Evolutionary conservation across 2,329 filamentous ascomycete genomes (phyloP), one percentile per base, ranked within the genome.

Genomic region (Xylariaceae sp.): DNA sequence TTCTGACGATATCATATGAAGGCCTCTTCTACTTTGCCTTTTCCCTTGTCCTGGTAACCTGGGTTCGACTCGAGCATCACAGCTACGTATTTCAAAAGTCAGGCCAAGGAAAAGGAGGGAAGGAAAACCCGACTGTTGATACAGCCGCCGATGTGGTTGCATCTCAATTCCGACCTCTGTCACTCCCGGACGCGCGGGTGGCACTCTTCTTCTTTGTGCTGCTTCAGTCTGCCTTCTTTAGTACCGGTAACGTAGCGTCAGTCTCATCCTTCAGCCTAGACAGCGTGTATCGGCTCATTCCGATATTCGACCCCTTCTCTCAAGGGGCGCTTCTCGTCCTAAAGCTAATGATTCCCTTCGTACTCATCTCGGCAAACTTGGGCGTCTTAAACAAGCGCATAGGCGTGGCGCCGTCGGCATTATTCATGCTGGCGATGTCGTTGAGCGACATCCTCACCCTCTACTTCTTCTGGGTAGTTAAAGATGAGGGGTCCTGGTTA

Each of bases 381-480:
- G 94, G 92, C 0, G 88, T 99, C 12, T 77, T 99, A 15, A 99
- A 96, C 70, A 85, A 85, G 63, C 77, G 87, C 6, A 76, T 99
- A 0, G 87, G 88, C 15, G 87, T 99, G 0, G 87, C 91, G 8
- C 92, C 91, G 0, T 91, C 88, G 37, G 89, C 91, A 5, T 75
- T 99, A 3, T 96, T 97, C 73, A 96, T 96, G 87, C 76, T 92
- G 2, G 91, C 95, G 47, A 95, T 96, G 83, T 88, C 88, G 0
- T 83, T 95, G 48, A 92, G 88, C 56, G 94, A 99, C 68, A 83
- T 96, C 47, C 79, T 97, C 68, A 97, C 94, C 3, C 78, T 99
- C 49, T 89, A 94, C 65, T 99, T 99, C 76, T 99, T 99, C 74
- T 99, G 89, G 84, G 89, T 96, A 64, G 94, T 99, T 43, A 88